phyloP scores from a whole-genome alignment of 202 grass and related monocot species.

The Hordeum pubiflorum region DNA sequence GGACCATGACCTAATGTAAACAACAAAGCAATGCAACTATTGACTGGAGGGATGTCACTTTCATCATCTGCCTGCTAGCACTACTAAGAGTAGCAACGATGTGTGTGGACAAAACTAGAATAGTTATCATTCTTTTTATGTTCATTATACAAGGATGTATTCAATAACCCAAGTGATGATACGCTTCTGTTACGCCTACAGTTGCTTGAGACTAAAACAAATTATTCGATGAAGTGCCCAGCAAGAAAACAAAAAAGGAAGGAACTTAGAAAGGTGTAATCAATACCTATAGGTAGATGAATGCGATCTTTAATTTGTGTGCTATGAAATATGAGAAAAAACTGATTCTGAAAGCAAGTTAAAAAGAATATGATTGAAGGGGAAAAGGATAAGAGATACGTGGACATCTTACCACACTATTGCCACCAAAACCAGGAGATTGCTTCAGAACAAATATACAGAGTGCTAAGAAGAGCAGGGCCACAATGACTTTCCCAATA shows the following conservation, averaged over 20 bases:
- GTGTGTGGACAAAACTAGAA: conserved; percentile 3
- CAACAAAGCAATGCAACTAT: conserved; percentile 16
- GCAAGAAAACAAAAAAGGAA: conserved; percentile 31
- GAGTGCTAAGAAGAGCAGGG: conserved; percentile 46
- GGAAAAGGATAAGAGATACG: conserved; percentile 21
- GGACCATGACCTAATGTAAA: conserved; percentile 29
- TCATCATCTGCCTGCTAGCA: conserved; percentile 7
- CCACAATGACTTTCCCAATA: conserved; percentile 69
- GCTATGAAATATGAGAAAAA: conserved; percentile 12
- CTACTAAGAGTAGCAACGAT: conserved; percentile 5
- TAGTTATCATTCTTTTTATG: not conserved
- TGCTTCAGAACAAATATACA: conserved; percentile 98
- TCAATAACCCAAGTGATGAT: conserved; percentile 12
- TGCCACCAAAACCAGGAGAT: conserved; percentile 75
- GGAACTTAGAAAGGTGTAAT: not conserved
- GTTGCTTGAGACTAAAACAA: conserved; percentile 16
- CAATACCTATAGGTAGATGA: conserved; percentile 11
- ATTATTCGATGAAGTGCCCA: conserved; percentile 16
- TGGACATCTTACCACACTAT: conserved; percentile 61
- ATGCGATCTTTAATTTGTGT: conserved; percentile 18
- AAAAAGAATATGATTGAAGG: conserved; percentile 14
- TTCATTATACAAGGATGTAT: conserved; percentile 4
- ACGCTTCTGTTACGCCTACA: conserved; percentile 1
- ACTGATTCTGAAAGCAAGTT: conserved; percentile 1
- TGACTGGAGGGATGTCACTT: conserved; percentile 29